A percentile compares a stretch with the other conserved stretches of the same genome.
These are phyloP conservation scores for Pichia sorboxylosa DNA, from an alignment of 1,139 yeast genomes.

Conservation along the genomic window DNA sequence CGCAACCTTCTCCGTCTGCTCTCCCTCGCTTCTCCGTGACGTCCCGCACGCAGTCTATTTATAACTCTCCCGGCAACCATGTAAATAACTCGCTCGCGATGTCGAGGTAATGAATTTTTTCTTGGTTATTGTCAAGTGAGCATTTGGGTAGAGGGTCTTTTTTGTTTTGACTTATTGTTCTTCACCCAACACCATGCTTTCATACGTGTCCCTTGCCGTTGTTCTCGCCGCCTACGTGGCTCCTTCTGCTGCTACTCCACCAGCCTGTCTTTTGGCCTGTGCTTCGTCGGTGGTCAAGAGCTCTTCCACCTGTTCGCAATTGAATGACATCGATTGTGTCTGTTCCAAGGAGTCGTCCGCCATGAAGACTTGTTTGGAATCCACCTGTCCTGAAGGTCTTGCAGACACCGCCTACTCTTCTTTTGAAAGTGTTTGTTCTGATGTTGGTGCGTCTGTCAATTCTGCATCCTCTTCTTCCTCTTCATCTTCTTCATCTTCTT, in stretches of 20 bases:
- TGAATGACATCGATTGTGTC: slow-evolving; percentile 55
- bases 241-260: slow-evolving; percentile 60
- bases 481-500: slow-evolving; percentile 9
- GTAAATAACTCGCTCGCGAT: not conserved
- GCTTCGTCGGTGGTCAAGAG: slow-evolving; percentile 54
- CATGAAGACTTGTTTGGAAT: slow-evolving; percentile 48
- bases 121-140: too few relatives aligned
- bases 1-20: too few relatives aligned
- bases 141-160: too few relatives aligned
- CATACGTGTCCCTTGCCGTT: slow-evolving; percentile 9
- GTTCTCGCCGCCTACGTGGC: slow-evolving; percentile 29
- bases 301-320: slow-evolving; percentile 42
- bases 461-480: slow-evolving; percentile 11
- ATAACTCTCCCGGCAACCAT: not conserved
- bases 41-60: too few relatives aligned
- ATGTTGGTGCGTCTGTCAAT: slow-evolving; percentile 25
- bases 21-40: too few relatives aligned
- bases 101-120: too few relatives aligned
- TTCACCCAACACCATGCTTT: slow-evolving; percentile 5
- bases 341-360: slow-evolving; percentile 42
- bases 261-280: slow-evolving; percentile 85
- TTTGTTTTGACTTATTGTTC: too few relatives aligned
- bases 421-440: slow-evolving; percentile 44
- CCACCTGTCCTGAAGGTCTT: slow-evolving; percentile 53
- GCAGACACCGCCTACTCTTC: slow-evolving; percentile 46